Evolutionary conservation across 495 filamentous ascomycete genomes (phyloP).

Genomic region (Talaromyces adpressus): DNA sequence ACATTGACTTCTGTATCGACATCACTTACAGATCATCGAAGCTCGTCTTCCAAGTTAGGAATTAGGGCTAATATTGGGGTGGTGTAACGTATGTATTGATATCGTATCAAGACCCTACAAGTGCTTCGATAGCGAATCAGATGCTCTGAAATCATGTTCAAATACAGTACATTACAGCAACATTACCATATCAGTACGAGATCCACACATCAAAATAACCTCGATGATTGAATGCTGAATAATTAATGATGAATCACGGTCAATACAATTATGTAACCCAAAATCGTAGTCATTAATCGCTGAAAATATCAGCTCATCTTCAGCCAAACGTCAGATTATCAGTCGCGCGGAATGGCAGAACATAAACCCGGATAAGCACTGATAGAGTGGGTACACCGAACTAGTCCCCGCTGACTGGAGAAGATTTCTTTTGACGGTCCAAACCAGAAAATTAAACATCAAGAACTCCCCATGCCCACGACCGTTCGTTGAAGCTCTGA

Average conservation of each 20-base stretch:
- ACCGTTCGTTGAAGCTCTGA: too few species aligned
- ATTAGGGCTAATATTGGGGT: too few species aligned
- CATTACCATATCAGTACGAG: background rate
- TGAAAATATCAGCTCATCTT: background rate
- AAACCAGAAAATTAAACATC: background rate
- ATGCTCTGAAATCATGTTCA: background rate
- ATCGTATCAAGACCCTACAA: background rate
- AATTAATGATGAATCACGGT: background rate
- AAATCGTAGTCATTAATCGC: background rate
- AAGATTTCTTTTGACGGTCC: slow-evolving; percentile 1
- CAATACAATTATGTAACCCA: background rate
- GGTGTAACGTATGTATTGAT: background rate
- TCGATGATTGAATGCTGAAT: background rate
- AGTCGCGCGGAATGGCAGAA: background rate
- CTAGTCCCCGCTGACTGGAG: background rate
- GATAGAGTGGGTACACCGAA: background rate
- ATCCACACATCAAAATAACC: background rate
- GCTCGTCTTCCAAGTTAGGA: too few species aligned
- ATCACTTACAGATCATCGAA: too few species aligned
- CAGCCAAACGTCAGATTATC: too few species aligned
- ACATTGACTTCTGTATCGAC: too few species aligned
- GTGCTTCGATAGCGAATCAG: too few species aligned
- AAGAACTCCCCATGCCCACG: background rate
- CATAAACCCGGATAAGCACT: slow-evolving; percentile 7
- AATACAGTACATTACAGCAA: background rate